These are phyloP conservation scores for Papiliotrema fonsecae DNA, from an alignment of 1,284 basidiomycete genomes.

Conservation along the genomic window DNA sequence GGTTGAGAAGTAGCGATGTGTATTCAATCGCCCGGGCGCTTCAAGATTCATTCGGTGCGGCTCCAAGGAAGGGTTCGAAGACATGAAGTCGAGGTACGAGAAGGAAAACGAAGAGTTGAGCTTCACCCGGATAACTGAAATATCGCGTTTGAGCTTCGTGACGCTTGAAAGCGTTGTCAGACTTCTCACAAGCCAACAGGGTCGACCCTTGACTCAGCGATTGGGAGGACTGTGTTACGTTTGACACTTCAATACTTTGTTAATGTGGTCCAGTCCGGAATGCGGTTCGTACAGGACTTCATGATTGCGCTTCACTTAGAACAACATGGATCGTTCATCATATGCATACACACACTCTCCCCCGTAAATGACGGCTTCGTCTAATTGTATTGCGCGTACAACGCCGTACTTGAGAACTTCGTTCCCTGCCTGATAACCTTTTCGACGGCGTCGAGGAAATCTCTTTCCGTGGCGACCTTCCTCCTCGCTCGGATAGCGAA, in stretches of 20 bases:
- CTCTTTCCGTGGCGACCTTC: conserved; percentile 95
- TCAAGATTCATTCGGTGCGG: conserved; percentile 50
- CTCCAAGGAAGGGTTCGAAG: conserved; percentile 42
- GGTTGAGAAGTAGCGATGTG: conserved; percentile 52
- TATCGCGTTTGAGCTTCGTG: conserved; percentile 12
- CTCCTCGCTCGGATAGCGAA: conserved; percentile 95
- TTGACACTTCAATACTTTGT: too few relatives aligned
- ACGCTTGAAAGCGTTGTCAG: neutral
- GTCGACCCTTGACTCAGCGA: too few relatives aligned
- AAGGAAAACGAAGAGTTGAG: conserved; percentile 16
- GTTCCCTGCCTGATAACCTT: conserved; percentile 97
- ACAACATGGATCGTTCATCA: too few relatives aligned
- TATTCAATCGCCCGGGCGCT: conserved; percentile 53
- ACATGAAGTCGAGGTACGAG: conserved; percentile 44
- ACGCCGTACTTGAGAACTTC: conserved; percentile 82
- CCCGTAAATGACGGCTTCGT: neutral
- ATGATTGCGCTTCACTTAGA: too few relatives aligned
- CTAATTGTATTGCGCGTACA: conserved; percentile 51
- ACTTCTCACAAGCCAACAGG: too few relatives aligned
- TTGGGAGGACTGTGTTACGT: too few relatives aligned
- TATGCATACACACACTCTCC: conserved; percentile 3
- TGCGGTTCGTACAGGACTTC: too few relatives aligned
- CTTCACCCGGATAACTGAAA: conserved; percentile 17
- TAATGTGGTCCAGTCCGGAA: too few relatives aligned
- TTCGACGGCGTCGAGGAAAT: conserved; percentile 96